Conservation (phyloP, 2,329 filamentous ascomycete genomes). For the Parastagonospora nodorum region DNA sequence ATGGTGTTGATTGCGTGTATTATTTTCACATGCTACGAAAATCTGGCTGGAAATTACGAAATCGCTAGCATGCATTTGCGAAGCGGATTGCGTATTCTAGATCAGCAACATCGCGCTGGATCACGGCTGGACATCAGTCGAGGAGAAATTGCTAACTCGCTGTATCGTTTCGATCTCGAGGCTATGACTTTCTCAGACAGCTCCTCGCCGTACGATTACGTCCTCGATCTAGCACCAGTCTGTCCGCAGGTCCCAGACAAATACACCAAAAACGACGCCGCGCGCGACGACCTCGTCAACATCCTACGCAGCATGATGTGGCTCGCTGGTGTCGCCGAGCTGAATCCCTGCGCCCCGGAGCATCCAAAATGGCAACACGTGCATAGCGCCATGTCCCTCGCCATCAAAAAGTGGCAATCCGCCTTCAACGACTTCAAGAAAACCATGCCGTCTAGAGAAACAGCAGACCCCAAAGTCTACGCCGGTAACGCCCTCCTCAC, state of each 20-base stretch:
- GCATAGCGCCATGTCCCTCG: slow-evolving; percentile 20
- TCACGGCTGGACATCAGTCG: slow-evolving; percentile 5
- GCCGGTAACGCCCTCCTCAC: slow-evolving; percentile 31
- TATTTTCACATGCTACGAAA: slow-evolving; percentile 40
- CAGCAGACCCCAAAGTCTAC: slow-evolving; percentile 27
- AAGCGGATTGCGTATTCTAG: slow-evolving; percentile 32
- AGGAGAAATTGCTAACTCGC: slow-evolving; percentile 27
- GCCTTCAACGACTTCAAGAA: slow-evolving; percentile 26
- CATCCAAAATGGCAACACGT: slow-evolving; percentile 24
- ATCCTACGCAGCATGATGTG: slow-evolving; percentile 36
- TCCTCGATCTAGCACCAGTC: slow-evolving; percentile 21
- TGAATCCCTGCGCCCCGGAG: slow-evolving; percentile 20
- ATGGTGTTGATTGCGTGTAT: slow-evolving; percentile 37
- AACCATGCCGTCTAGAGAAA: slow-evolving; percentile 19
- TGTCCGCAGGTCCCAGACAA: slow-evolving; percentile 22
- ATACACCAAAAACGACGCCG: slow-evolving; percentile 24
- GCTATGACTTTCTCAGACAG: slow-evolving; percentile 41
- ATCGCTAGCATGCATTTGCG: slow-evolving; percentile 35
- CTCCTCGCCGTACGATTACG: slow-evolving; percentile 30
- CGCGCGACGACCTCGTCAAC: slow-evolving; percentile 31
- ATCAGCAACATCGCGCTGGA: slow-evolving; percentile 14
- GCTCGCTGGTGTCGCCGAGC: slow-evolving; percentile 28
- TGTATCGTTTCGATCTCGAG: slow-evolving; percentile 37
- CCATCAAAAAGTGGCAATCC: slow-evolving; percentile 25
- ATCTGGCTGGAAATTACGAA: slow-evolving; percentile 35